Evolutionary conservation across 192 early-diverging fungal genomes (phyloP), one percentile per base, ranked within the genome.

Genomic region (Spizellomyces punctatus): DNA sequence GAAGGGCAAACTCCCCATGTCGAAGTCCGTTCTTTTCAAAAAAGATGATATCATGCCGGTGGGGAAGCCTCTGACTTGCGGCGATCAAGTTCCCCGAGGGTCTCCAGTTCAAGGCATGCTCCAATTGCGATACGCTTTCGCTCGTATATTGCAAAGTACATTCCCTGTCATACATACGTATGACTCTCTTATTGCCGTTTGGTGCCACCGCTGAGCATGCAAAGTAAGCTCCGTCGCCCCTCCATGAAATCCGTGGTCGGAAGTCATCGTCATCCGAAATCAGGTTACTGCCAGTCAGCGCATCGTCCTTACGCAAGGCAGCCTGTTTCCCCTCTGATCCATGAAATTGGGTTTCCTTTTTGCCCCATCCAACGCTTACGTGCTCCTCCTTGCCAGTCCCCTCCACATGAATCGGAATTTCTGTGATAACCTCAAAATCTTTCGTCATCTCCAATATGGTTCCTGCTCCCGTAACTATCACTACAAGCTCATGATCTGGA

Each of bases 281-380:
- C 14, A 78, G 46, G 10, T 44, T 56, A 10, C 61, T 52, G 80
- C 79, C 59, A 69, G 72, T 16, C 64, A 73, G 12, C 67, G 66
- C 61, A 78, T 79, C 6, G 72, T 67, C 63, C 82, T 85, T 72
- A 77, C 74, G 65, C 41, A 68, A 27, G 4, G 91, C 89, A 12
- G 91, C 91, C 22, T 80, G 65, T 75, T 96, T 94, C 63, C 92
- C 94, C 58, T 82, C 91, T 17, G 90, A 88, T 56, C 97, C 97
- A 72, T 97, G 95, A 76, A 98, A 99, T 73, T 99, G 97, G 10
- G 97, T 99, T 76, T 96, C 96, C 62, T 92, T 94, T 50, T 86
- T 89, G 69, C 97, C 97, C 97, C 97, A 99, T 48, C 97, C 97
- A n/a, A 99, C 85, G 21, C 83, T 87, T 10, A 95, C 90, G 10